A percentile compares a stretch with the other conserved stretches of the same genome.
Evolutionary conservation across 140 eudicot species (phyloP).

Genomic region (Anethum foeniculum): DNA sequence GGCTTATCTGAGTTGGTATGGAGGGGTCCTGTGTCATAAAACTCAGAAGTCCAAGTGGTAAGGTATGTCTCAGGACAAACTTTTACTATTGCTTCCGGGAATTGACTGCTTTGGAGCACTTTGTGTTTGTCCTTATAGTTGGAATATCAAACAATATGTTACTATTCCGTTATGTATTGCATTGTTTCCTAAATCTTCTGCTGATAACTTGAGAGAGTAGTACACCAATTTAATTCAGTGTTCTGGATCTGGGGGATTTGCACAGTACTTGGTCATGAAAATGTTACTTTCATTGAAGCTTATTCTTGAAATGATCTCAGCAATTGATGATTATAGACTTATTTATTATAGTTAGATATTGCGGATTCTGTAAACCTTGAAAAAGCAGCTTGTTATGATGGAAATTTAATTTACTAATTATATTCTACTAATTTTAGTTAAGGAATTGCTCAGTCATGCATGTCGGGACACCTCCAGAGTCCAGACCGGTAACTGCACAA

Average conservation of each 20-base stretch:
- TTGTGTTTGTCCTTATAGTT: not conserved
- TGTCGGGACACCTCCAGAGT: constrained; percentile 51
- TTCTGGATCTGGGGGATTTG: not conserved
- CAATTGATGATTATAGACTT: no score
- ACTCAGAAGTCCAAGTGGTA: constrained; percentile 74
- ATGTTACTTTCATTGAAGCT: no score
- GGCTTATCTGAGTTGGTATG: constrained; percentile 61
- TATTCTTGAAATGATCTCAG: no score
- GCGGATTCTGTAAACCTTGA: not conserved
- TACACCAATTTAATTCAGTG: not conserved
- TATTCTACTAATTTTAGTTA: no score
- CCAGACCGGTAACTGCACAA: constrained; percentile 25
- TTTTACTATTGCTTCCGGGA: not conserved
- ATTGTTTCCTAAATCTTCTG: not conserved
- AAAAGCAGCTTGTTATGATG: not conserved
- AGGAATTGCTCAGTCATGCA: constrained; percentile 56
- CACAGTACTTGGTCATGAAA: no score
- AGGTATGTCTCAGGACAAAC: constrained; percentile 33
- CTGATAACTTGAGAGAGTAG: not conserved
- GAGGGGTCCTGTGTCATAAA: constrained; percentile 83
- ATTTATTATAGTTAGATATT: not conserved
- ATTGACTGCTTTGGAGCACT: not conserved
- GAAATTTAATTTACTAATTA: not conserved
- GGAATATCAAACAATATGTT: not conserved
- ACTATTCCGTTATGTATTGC: not conserved